Conservation (phyloP, 805 yeast genomes). For the Metschnikowia chrysomelidarum region DNA sequence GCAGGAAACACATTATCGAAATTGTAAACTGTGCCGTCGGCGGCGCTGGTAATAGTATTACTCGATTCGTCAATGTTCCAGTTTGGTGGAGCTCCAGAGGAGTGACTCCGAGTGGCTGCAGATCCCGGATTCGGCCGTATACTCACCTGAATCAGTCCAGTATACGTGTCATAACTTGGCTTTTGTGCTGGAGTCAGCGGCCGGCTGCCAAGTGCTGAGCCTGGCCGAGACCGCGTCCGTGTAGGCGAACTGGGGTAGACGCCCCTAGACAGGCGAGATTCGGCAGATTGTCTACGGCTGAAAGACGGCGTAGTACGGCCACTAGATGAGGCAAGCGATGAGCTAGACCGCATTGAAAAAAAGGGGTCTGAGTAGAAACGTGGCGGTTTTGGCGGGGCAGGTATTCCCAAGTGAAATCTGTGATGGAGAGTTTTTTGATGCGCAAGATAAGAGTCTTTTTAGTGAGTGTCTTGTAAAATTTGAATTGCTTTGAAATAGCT, state of each 20-base stretch:
- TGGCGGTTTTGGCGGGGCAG: too few species aligned
- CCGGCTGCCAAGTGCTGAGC: conserved; percentile 36
- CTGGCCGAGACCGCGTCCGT: conserved; percentile 30
- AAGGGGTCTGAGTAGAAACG: too few species aligned
- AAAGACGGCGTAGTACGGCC: conserved; percentile 18
- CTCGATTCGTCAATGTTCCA: conserved; percentile 46
- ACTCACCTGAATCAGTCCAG: conserved; percentile 74
- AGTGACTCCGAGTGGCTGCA: conserved; percentile 23
- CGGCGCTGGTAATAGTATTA: conserved; percentile 45
- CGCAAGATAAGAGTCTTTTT: too few species aligned
- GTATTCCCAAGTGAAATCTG: too few species aligned
- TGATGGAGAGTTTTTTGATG: too few species aligned
- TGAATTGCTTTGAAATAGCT: too few species aligned
- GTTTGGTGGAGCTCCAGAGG: too few species aligned
- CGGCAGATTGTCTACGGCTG: conserved; percentile 9
- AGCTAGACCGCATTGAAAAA: conserved; percentile 21
- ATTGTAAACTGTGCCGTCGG: conserved; percentile 57
- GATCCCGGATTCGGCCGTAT: conserved; percentile 68
- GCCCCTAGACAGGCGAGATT: conserved; percentile 29
- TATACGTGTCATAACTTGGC: conserved; percentile 49
- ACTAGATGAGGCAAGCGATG: conserved; percentile 17
- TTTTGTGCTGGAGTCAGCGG: conserved; percentile 38
- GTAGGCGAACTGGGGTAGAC: conserved; percentile 34
- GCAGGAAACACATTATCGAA: conserved; percentile 81
- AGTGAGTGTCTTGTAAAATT: too few species aligned